Conservation (phyloP, 2,329 filamentous ascomycete genomes). For the Colletotrichum truncatum region DNA sequence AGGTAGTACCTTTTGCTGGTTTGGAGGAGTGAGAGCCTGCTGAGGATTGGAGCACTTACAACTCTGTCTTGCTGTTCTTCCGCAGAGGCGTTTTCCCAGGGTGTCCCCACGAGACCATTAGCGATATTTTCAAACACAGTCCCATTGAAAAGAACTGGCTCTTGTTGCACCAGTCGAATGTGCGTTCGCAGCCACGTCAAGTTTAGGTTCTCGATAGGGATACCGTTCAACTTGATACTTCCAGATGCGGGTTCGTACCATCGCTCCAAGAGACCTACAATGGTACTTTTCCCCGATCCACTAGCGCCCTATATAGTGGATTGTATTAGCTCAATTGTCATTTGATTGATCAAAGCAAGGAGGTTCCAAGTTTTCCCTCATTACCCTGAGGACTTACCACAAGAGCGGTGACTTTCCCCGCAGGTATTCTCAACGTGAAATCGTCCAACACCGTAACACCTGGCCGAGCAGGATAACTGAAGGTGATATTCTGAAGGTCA, state of each 20-base stretch:
- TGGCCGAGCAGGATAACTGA: conserved; percentile 74
- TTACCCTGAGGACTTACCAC: conserved; percentile 50
- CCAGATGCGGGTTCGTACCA: conserved; percentile 59
- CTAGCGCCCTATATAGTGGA: conserved; percentile 59
- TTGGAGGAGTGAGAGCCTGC: no score
- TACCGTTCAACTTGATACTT: conserved; percentile 38
- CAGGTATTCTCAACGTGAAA: conserved; percentile 66
- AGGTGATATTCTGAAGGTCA: conserved; percentile 68
- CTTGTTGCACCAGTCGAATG: conserved; percentile 40
- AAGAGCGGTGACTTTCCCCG: conserved; percentile 74
- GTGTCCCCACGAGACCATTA: conserved; percentile 32
- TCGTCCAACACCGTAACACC: conserved; percentile 71
- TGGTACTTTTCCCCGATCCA: conserved; percentile 74
- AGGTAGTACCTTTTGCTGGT: not conserved
- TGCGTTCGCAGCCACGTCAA: conserved; percentile 40
- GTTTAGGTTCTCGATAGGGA: conserved; percentile 36
- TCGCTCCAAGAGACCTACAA: conserved; percentile 72
- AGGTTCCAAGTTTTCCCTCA: no score
- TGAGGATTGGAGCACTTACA: no score
- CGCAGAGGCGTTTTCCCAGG: conserved; percentile 1
- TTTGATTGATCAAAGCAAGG: no score
- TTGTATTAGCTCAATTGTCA: not conserved
- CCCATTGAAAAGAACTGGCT: conserved; percentile 36
- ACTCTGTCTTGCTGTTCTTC: conserved; percentile 20
- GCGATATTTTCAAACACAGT: conserved; percentile 35